These are phyloP conservation scores for Huiozyma sinensis DNA, from an alignment of 805 yeast species.

Conservation along the genomic window DNA sequence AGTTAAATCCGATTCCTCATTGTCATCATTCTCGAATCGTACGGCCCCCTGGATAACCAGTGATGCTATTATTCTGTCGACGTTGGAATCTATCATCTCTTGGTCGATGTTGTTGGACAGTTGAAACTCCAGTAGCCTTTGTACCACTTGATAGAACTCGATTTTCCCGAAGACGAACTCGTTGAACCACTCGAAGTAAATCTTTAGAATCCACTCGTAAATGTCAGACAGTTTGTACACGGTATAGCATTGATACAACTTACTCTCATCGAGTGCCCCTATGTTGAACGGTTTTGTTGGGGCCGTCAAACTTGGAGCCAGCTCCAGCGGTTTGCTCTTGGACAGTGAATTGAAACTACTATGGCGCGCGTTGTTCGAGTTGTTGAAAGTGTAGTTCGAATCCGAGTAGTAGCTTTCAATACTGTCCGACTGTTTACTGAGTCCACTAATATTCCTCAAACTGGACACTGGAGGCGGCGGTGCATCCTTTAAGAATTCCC, in stretches of 20 bases:
- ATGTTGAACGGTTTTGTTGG: conserved; percentile 52
- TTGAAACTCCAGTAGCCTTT: conserved; percentile 40
- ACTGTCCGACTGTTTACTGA: conserved; percentile 22
- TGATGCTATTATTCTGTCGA: conserved; percentile 37
- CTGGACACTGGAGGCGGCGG: conserved; percentile 14
- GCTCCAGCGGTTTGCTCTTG: conserved; percentile 26
- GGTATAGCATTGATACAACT: conserved; percentile 36
- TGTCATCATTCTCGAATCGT: conserved; percentile 24
- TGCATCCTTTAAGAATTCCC: conserved; percentile 4
- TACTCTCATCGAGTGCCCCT: conserved; percentile 36
- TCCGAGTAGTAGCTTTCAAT: conserved; percentile 26
- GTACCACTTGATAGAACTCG: conserved; percentile 45
- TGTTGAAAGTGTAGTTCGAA: conserved; percentile 26
- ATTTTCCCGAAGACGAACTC: conserved; percentile 38
- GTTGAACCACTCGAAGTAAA: conserved; percentile 43
- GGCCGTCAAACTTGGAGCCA: conserved; percentile 29
- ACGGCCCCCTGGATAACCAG: conserved; percentile 35
- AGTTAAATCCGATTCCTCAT: conserved; percentile 22
- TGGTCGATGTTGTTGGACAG: conserved; percentile 40
- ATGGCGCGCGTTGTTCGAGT: conserved; percentile 19
- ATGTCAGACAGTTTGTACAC: conserved; percentile 40
- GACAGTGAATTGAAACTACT: conserved; percentile 24
- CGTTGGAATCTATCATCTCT: conserved; percentile 38
- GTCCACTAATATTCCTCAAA: conserved; percentile 15
- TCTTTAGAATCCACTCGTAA: conserved; percentile 43